Conservation (phyloP, 352 stramenopile species). For the Pythium brachiatum region DNA sequence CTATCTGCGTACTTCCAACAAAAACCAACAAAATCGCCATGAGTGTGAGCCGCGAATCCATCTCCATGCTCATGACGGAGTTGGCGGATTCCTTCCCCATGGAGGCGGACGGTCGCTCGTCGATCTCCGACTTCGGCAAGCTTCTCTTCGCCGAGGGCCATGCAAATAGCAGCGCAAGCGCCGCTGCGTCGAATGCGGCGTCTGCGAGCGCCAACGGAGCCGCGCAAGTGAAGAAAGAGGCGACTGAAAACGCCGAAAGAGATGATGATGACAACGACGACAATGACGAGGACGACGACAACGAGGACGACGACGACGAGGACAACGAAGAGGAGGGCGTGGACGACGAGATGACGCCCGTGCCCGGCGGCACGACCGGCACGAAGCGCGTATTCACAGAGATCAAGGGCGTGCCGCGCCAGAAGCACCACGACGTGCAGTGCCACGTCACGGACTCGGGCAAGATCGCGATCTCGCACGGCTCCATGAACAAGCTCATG, state of each 20-base stretch:
- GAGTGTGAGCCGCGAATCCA: conserved; percentile 79
- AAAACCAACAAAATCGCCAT: conserved; percentile 49
- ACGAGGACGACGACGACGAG: conserved; percentile 22
- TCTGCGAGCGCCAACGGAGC: conserved; percentile 5
- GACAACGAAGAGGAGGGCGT: conserved; percentile 18
- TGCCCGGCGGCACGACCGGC: conserved; percentile 14
- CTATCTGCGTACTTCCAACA: no score
- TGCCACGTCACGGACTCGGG: conserved; percentile 37
- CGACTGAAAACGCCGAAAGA: neutral
- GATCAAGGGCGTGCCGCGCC: conserved; percentile 78
- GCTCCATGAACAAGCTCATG: conserved; percentile 63
- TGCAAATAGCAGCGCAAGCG: neutral
- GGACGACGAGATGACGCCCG: conserved; percentile 19
- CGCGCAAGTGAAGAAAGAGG: neutral
- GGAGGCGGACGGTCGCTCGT: conserved; percentile 66
- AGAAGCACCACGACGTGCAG: conserved; percentile 79
- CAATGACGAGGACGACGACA: conserved; percentile 20
- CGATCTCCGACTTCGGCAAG: conserved; percentile 87
- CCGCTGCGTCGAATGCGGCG: neutral
- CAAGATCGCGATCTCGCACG: conserved; percentile 45
- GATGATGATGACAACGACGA: conserved; percentile 15
- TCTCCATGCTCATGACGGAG: conserved; percentile 85
- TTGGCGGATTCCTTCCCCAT: conserved; percentile 81
- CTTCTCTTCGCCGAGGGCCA: conserved; percentile 81
- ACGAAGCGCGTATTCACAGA: conserved; percentile 80